Percentiles rank a stretch among this genome's conserved stretches.
phyloP scores from a whole-genome alignment of 495 filamentous ascomycete species.

The Penicillium paxilli region DNA sequence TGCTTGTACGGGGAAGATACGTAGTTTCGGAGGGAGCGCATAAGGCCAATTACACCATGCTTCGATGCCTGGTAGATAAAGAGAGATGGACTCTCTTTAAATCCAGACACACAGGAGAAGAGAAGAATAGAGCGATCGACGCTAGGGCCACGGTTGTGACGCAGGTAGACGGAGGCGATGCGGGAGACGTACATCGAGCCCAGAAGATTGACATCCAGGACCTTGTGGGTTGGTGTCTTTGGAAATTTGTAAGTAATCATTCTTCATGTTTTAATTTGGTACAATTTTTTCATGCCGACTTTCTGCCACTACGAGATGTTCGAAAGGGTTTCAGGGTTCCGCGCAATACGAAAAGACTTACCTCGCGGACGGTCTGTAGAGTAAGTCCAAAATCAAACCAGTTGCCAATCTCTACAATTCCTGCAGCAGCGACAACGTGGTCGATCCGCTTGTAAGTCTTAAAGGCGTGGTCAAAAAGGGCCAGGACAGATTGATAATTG shows the following conservation, averaged over 20 bases:
- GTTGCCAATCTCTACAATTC: conserved; percentile 45
- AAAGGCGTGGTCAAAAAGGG: conserved; percentile 47
- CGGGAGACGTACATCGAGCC: conserved; percentile 47
- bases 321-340: neutral
- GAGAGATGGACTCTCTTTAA: conserved; percentile 46
- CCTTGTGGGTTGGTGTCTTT: conserved; percentile 43
- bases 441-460: conserved; percentile 50
- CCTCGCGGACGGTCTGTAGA: conserved; percentile 32
- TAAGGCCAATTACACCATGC: conserved; percentile 50
- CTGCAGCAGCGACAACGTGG: conserved; percentile 52
- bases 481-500: conserved; percentile 42
- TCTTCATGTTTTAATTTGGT: neutral
- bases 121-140: conserved; percentile 48
- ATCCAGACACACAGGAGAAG: conserved; percentile 45
- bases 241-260: neutral
- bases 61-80: conserved; percentile 52
- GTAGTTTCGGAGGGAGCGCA: conserved; percentile 46
- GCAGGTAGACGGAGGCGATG: conserved; percentile 47
- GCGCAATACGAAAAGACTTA: conserved; percentile 9
- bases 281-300: neutral
- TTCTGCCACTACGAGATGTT: neutral
- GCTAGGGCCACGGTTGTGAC: conserved; percentile 38
- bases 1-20: conserved; percentile 38
- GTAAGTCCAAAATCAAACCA: conserved; percentile 48
- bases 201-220: conserved; percentile 51